A percentile compares a stretch with the other conserved stretches of the same genome.
Conservation (phyloP, 345 rosid species). For the Pelargonium nanum region DNA sequence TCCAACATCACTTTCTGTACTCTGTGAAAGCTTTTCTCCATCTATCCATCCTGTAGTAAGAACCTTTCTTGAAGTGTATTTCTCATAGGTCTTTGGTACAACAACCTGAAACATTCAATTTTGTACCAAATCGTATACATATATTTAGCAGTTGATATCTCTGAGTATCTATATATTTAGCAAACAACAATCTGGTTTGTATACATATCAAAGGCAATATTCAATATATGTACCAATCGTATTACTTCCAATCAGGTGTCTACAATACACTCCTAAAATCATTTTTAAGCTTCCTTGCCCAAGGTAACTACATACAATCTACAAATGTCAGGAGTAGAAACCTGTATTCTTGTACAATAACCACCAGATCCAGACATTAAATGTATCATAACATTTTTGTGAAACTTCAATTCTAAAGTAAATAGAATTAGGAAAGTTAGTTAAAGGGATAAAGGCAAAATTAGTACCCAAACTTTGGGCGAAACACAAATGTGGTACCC, state of each 20-base stretch:
- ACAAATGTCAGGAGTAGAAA: too few species aligned
- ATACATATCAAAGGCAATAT: not conserved
- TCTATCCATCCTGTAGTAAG: slow-evolving; percentile 85
- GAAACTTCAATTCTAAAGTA: too few species aligned
- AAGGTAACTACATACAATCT: too few species aligned
- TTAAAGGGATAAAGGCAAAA: too few species aligned
- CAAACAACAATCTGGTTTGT: not conserved
- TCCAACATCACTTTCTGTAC: slow-evolving; percentile 92
- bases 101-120: slow-evolving; percentile 45
- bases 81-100: slow-evolving; percentile 68
- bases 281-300: not conserved
- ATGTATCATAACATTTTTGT: too few species aligned
- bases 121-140: too few species aligned
- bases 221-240: not conserved
- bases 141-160: not conserved
- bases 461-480: too few species aligned
- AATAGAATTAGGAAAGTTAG: too few species aligned
- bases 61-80: slow-evolving; percentile 91
- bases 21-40: slow-evolving; percentile 89
- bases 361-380: too few species aligned
- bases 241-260: not conserved
- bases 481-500: too few species aligned
- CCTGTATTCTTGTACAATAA: too few species aligned
- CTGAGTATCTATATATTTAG: not conserved
- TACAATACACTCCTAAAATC: not conserved